Evolutionary conservation across 768 basidiomycete genomes (phyloP).

Genomic region (Hortiboletus campestris): DNA sequence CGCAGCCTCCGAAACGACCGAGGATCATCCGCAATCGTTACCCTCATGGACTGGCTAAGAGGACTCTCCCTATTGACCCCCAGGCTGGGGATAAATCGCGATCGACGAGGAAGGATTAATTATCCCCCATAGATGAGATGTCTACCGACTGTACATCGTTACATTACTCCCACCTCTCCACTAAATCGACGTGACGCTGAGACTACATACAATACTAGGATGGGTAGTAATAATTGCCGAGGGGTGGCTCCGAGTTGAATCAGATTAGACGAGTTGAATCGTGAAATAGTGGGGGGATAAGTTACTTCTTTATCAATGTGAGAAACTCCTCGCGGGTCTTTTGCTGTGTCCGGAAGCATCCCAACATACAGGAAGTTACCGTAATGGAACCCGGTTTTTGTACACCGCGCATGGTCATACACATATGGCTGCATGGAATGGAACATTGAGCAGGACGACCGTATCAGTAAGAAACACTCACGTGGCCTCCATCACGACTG

Average conservation of each 20-base stretch:
- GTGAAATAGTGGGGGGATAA: conserved; percentile 16
- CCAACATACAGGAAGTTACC: conserved; percentile 96
- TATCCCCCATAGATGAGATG: conserved; percentile 2
- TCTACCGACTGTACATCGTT: conserved; percentile 12
- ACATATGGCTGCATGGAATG: conserved; percentile 68
- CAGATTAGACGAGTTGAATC: conserved; percentile 49
- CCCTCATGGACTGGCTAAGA: conserved; percentile 50
- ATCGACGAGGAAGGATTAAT: conserved; percentile 52
- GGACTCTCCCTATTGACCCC: conserved; percentile 61
- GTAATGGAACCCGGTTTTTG: conserved; percentile 97
- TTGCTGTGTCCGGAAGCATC: conserved; percentile 97
- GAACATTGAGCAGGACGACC: conserved; percentile 9
- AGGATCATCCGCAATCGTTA: conserved; percentile 58
- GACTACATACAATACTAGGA: conserved; percentile 20
- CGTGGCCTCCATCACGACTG: conserved; percentile 99
- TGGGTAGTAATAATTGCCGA: conserved; percentile 19
- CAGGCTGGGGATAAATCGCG: conserved; percentile 57
- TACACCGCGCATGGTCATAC: conserved; percentile 99
- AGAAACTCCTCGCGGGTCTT: conserved; percentile 98
- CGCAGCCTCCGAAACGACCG: conserved; percentile 56
- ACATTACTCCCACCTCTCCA: conserved; percentile 16
- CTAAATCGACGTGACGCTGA: conserved; percentile 9
- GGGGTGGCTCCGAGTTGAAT: conserved; percentile 34
- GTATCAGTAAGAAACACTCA: conserved; percentile 42
- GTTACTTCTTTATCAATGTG: conserved; percentile 64